Evolutionary conservation across 805 yeast species (phyloP), one percentile per base, ranked within the genome.

Genomic region (Candida krabiensis): DNA sequence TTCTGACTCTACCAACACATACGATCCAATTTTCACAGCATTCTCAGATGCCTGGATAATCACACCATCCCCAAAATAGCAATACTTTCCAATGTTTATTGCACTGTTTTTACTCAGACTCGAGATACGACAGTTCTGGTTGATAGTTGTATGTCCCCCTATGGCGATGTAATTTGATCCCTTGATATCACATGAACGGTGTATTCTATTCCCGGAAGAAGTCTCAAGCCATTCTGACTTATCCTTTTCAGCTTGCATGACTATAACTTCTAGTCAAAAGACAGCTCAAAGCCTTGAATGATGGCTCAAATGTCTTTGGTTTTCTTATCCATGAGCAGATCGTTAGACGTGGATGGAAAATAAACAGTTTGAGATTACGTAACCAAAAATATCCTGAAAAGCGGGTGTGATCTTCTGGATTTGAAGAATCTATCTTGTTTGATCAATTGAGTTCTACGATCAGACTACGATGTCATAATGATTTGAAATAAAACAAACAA

Each of bases 131-230:
- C 63, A 70, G 9, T 63, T 49, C 1, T 58, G 58, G 18, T 60
- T 53, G 4, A 78, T 63, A 4, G 77, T 70, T 19, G 75, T 58
- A 47, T 71, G 61, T 0, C 80, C 81, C 11, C 64, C 62, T 15
- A 79, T 66, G 21, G 66, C 53, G 12, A 79, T 74, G 17, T 59
- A 56, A 7, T 65, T 57, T 0, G 77, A 56, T 2, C 75, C 76
- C 2, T 52, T 52, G 30, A 78, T 66, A n/a, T 39, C 30, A 2
- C 81, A 74, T 2, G 51, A 41, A 35, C 60, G 62, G 30, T 77
- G 69, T 22, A 79, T 71, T 26, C 77, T 58, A 49, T 73, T 77
- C 1, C 80, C 79, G 3, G 73, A 64, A 3, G 66, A 50, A 0
- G 83, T 77, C 42, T 75, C 79, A 4, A 73, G 59, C 74, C 74